phyloP scores from a whole-genome alignment of 139 green algal species.

The Axilococcus clingmanii region DNA sequence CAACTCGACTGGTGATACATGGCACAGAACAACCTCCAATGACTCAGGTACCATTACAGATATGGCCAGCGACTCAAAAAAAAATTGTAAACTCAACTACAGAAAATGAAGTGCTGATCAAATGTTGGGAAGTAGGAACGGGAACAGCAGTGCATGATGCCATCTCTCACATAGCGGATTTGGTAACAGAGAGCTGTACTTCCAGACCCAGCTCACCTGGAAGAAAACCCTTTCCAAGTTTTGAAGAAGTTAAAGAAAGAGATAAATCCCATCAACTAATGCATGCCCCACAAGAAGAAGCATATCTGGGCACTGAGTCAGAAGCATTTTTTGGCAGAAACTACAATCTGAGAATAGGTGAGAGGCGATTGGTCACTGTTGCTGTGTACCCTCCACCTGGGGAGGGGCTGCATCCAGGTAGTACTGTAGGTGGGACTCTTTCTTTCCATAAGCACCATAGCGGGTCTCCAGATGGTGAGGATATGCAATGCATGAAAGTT shows the following conservation, averaged over 20 bases:
- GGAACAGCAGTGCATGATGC: slow-evolving; percentile 25
- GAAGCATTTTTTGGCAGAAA: neutral
- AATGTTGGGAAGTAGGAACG: slow-evolving; percentile 31
- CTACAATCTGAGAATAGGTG: slow-evolving; percentile 30
- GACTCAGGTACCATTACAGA: too few relatives aligned
- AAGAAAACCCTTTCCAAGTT: neutral
- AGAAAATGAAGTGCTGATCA: slow-evolving; percentile 3
- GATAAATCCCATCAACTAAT: neutral
- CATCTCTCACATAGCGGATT: slow-evolving; percentile 14
- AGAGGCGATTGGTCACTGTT: slow-evolving; percentile 31
- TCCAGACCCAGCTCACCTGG: neutral
- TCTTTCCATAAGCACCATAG: slow-evolving; percentile 36
- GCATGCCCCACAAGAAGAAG: neutral
- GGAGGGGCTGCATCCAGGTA: slow-evolving; percentile 44
- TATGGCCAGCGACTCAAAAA: too few relatives aligned
- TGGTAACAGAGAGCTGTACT: neutral
- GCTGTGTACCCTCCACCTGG: slow-evolving; percentile 53
- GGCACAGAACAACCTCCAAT: too few relatives aligned
- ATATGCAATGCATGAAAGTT: slow-evolving; percentile 27
- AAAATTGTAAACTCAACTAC: neutral
- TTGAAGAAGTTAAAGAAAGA: neutral
- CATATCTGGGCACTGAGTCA: neutral
- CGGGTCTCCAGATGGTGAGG: slow-evolving; percentile 8
- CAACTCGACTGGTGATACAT: slow-evolving; percentile 9
- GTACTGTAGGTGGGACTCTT: slow-evolving; percentile 51